Evolutionary conservation across 257 asterid genomes (phyloP).

Genomic region (Euphrasia confusa): DNA sequence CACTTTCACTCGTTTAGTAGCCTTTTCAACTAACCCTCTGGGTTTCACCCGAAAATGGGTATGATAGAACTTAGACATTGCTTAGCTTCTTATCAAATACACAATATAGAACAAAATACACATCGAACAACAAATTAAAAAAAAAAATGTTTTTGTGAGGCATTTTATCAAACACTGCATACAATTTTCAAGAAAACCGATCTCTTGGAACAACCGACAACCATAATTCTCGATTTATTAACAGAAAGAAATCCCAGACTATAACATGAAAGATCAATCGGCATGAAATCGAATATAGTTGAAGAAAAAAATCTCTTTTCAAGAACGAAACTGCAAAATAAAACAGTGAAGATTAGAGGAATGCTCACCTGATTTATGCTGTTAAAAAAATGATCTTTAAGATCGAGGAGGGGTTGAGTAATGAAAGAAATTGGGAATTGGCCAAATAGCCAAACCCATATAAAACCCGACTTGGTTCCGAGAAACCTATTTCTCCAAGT

Average conservation of each 20-base stretch:
- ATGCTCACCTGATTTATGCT: slow-evolving; percentile 1
- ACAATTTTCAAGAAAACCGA: not conserved
- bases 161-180: slow-evolving; percentile 21
- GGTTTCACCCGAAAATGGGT: no score
- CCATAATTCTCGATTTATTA: not conserved
- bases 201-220: not conserved
- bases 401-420: not conserved
- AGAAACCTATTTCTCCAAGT: no score
- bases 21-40: no score
- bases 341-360: not conserved
- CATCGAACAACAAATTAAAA: not conserved
- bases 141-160: not conserved
- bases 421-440: not conserved
- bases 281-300: not conserved
- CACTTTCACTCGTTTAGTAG: no score
- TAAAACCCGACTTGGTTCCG: not conserved
- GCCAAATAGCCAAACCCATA: not conserved
- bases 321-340: not conserved
- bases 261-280: not conserved
- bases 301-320: not conserved
- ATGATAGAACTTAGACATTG: no score
- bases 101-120: not conserved
- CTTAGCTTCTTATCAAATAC: no score
- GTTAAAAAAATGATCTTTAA: no score
- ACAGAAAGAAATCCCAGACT: not conserved